phyloP scores from a whole-genome alignment of 2,329 filamentous ascomycete genomes.

The Xylariaceae sp. region DNA sequence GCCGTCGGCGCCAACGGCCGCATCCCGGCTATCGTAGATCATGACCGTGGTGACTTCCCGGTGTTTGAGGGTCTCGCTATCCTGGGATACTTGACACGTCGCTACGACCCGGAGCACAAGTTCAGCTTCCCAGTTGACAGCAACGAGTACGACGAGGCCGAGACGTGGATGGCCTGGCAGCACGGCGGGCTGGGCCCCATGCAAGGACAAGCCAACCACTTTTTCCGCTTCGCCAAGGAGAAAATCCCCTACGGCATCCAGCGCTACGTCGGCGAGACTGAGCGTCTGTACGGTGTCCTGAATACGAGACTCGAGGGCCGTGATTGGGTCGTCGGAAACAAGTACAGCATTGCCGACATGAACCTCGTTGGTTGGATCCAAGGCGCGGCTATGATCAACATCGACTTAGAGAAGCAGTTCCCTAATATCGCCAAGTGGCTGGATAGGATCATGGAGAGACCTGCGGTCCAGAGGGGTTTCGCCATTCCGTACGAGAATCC shows the following conservation, averaged over 20 bases:
- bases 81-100: constrained; percentile 69
- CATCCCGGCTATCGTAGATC: constrained; percentile 65
- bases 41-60: constrained; percentile 57
- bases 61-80: constrained; percentile 77
- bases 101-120: constrained; percentile 67
- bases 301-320: constrained; percentile 59
- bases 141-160: constrained; percentile 40
- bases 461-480: constrained; percentile 62
- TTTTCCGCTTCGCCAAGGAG: constrained; percentile 64
- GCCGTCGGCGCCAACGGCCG: constrained; percentile 62
- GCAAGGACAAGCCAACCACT: constrained; percentile 76
- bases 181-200: constrained; percentile 71
- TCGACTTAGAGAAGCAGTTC: constrained; percentile 60
- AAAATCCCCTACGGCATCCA: constrained; percentile 68
- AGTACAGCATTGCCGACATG: constrained; percentile 69
- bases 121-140: constrained; percentile 55
- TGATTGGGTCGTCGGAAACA: constrained; percentile 57
- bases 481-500: constrained; percentile 52
- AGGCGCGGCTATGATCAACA: constrained; percentile 54
- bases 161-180: constrained; percentile 68
- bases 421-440: constrained; percentile 67
- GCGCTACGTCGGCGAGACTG: constrained; percentile 72
- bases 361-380: constrained; percentile 69
- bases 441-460: constrained; percentile 56
- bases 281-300: constrained; percentile 70